A percentile compares a stretch with the other conserved stretches of the same genome.
These are phyloP conservation scores for Lecanoromycetidae sp. DNA, from an alignment of 2,329 filamentous ascomycete species.

Conservation along the genomic window DNA sequence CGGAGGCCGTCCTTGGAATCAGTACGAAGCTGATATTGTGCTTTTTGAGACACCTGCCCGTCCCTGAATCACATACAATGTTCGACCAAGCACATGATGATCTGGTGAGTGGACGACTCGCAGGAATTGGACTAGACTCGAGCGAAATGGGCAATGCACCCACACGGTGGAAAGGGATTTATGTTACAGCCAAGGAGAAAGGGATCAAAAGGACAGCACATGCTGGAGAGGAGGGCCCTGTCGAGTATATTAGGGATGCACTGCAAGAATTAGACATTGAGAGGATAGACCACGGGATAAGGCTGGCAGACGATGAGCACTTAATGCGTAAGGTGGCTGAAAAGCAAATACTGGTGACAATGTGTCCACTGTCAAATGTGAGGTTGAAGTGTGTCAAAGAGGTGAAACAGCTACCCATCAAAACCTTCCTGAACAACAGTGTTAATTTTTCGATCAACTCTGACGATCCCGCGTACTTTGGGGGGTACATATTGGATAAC, in stretches of 20 bases:
- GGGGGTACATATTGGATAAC: conserved; percentile 62
- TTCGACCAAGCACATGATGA: conserved; percentile 32
- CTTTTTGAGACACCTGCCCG: conserved; percentile 58
- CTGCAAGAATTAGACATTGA: conserved; percentile 49
- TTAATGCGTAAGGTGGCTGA: conserved; percentile 17
- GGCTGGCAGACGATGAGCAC: conserved; percentile 33
- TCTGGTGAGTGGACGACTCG: conserved; percentile 41
- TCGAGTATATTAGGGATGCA: conserved; percentile 52
- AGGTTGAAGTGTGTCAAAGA: conserved; percentile 43
- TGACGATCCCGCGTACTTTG: conserved; percentile 66
- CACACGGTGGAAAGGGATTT: conserved; percentile 50
- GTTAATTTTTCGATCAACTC: conserved; percentile 62
- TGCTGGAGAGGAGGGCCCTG: conserved; percentile 62
- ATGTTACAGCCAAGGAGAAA: conserved; percentile 38
- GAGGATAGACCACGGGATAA: conserved; percentile 65
- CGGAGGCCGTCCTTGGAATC: conserved; percentile 51
- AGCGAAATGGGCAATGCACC: conserved; percentile 46
- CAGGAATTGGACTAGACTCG: conserved; percentile 57
- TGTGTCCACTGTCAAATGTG: conserved; percentile 66
- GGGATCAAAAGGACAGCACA: conserved; percentile 58
- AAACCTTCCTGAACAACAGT: conserved; percentile 49
- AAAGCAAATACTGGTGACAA: conserved; percentile 15
- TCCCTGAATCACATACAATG: conserved; percentile 39
- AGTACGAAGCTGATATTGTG: conserved; percentile 58
- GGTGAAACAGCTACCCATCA: conserved; percentile 48